Evolutionary conservation across 2,329 filamentous ascomycete genomes (phyloP).

Genomic region (Ascomycota sp.): DNA sequence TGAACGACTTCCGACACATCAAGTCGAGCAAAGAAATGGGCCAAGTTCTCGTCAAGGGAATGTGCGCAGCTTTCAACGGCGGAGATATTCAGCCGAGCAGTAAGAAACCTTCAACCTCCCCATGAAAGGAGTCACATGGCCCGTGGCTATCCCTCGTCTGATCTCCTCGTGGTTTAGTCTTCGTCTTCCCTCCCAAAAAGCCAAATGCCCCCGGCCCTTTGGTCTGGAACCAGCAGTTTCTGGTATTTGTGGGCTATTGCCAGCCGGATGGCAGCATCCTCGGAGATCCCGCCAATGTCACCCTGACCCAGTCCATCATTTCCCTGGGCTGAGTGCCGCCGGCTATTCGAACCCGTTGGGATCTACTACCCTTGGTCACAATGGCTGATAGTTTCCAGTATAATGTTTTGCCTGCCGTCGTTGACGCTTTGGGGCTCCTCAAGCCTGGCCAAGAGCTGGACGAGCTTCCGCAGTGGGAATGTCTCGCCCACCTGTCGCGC

Average conservation of each 20-base stretch:
- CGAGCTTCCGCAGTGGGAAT: constrained; percentile 1
- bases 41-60: constrained; percentile 1
- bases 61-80: constrained; percentile 1
- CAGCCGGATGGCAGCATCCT: constrained; percentile 1
- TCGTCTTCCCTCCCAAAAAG: constrained; percentile 1
- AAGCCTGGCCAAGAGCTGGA: constrained; percentile 1
- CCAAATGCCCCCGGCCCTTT: background rate
- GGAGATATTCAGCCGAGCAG: constrained; percentile 1
- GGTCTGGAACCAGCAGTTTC: constrained; percentile 1
- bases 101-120: background rate
- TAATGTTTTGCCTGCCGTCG: background rate
- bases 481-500: background rate
- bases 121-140: too few relatives aligned
- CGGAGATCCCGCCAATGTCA: constrained; percentile 1
- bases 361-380: constrained; percentile 1
- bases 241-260: constrained; percentile 1
- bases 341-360: constrained; percentile 1
- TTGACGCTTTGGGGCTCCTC: background rate
- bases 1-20: constrained; percentile 1
- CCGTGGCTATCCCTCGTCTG: too few relatives aligned
- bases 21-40: constrained; percentile 1
- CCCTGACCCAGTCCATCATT: constrained; percentile 1
- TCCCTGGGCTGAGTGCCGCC: constrained; percentile 1
- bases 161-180: background rate
- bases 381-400: constrained; percentile 2